Evolutionary conservation across 345 rosid species (phyloP).

Genomic region (Punica granatum): DNA sequence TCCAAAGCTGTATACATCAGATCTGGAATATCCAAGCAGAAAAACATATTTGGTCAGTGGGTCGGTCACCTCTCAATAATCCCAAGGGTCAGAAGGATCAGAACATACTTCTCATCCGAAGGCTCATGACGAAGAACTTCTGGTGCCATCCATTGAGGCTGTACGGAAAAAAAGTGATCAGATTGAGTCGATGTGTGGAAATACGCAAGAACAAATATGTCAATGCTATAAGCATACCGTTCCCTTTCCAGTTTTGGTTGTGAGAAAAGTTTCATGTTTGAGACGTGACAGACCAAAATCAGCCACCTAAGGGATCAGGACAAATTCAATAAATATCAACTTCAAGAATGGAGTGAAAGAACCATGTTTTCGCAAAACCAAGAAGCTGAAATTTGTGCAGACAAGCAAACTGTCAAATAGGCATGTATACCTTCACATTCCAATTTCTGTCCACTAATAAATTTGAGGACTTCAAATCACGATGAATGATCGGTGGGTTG

Average conservation of each 20-base stretch:
- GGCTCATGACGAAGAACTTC: constrained; percentile 97
- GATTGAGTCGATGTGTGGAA: neutral
- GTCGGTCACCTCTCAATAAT: neutral
- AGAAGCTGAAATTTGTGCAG: neutral
- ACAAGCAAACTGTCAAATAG: neutral
- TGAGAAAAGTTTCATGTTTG: constrained; percentile 72
- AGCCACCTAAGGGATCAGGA: constrained; percentile 51
- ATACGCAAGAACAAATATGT: neutral
- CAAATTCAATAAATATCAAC: neutral
- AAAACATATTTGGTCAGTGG: neutral
- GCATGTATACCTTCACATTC: constrained; percentile 73
- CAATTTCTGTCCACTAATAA: constrained; percentile 89
- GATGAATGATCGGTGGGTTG: constrained; percentile 92
- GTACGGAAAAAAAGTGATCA: constrained; percentile 9
- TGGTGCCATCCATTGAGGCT: constrained; percentile 99
- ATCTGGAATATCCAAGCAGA: constrained; percentile 38
- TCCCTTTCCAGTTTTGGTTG: constrained; percentile 82
- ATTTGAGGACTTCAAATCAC: constrained; percentile 98
- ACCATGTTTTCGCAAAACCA: neutral
- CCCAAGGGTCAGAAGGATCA: neutral
- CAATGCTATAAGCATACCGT: constrained; percentile 41
- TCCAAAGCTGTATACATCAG: constrained; percentile 94
- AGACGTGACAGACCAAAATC: constrained; percentile 99
- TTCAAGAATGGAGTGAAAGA: neutral
- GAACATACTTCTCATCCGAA: constrained; percentile 84